Base-by-base conservation (phyloP, 2,329 filamentous ascomycete species). In the Scedosporium apiospermum region DNA sequence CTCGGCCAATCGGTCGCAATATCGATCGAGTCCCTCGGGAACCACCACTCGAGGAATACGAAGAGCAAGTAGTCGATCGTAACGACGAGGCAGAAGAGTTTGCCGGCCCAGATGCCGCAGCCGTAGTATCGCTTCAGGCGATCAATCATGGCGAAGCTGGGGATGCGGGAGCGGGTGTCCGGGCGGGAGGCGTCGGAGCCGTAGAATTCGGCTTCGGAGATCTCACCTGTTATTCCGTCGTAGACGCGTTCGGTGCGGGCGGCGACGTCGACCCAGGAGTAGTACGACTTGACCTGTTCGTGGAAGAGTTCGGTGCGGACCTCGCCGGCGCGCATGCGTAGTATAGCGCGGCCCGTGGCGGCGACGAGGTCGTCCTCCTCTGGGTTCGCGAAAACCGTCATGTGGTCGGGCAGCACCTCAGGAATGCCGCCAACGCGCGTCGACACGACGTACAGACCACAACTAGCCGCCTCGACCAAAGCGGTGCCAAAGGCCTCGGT, bases 401-500 rank as follows among this genome's bases (percentile, higher is more conserved):
- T 99, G 73, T 98, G 92, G 6, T 88, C 88, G 0, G 95, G 95
- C 2, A 99, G 81, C 1, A 99, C 96, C 74, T 99, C 95, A 2
- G 95, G 95, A 64, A 99, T 98, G 41, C 95, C 95, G 59, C 95
- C 95, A 5, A 99, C 95, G 63, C 93, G 90, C 0, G 95, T 99
- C 70, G 92, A 96, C 1, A 99, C 96, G 3, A 99, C 92, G 70
- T 98, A 98, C 1, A 99, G 78, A 1, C 96, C 96, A 71, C 95
- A 99, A 67, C 89, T 95, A 34, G 95, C 95, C 6, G 95, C 95
- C 75, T 99, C 95, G 34, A 99, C 96, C 63, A 99, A 93, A 65
- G 99, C 95, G 0, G 95, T 99, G 23, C 95, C 95, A 69, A 99
- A 99, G 0, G 95, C 95, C 74, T 99, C 95, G 0, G 95, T 99